Evolutionary conservation across 805 yeast genomes (phyloP), one percentile per base, ranked within the genome.

Genomic region (Yamadazyma scolyti): DNA sequence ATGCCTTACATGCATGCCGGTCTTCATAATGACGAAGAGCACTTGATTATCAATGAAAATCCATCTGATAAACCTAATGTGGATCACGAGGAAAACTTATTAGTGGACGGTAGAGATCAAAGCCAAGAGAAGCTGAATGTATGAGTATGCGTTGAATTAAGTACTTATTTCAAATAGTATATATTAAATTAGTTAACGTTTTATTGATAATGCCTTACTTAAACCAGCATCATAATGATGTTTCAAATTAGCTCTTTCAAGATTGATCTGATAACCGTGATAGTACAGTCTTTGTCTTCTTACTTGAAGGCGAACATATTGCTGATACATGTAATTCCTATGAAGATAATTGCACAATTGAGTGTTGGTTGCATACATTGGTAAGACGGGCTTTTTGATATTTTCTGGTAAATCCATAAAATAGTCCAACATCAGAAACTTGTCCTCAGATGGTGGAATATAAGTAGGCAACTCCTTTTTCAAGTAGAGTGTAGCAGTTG

Each of bases 331-430:
- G 36, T 47, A 43, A 6, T 30, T 18, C 20, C 34, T 41, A 31
- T 54, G 61, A 14, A 46, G 31, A 35, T 51, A 55, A 16, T 38
- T 50, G 16, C 51, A 47, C 43, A 53, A 33, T 23, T 39, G 35
- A 19, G 61, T 55, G 32, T 50, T 54, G 12, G 61, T 55, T 23
- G 40, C 43, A 16, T 40, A 45, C 9, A 14, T 15, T 1, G 57
- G 58, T 15, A 48, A 12, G 16, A 12, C 32, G 6, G 56, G 58
- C 28, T 36, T 41, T n/a, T n/a, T n/a, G n/a, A n/a, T n/a, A n/a
- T n/a, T n/a, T 20, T 10, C 12, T 37, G 23, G 30, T n/a, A 25
- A 16, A 23, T 10, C 9, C 16, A n/a, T 18, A 8, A 10, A 8
- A 9, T 22, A 12, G 16, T 20, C 13, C 6, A 28, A 22, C 9